phyloP scores from a whole-genome alignment of 345 rosid genomes.

The Eutrema japonicum region DNA sequence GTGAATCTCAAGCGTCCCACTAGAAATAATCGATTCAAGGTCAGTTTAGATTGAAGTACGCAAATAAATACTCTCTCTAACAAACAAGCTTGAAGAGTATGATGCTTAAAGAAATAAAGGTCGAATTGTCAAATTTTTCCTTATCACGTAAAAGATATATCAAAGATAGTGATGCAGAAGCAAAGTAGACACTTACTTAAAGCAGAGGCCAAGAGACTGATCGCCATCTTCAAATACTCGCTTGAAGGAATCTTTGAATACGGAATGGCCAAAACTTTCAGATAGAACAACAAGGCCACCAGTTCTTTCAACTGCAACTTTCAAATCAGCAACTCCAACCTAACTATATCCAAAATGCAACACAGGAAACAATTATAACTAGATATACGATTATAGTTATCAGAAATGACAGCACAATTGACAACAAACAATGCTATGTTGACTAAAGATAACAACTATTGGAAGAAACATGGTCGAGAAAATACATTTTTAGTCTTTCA shows the following conservation, averaged over 20 bases:
- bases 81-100: neutral
- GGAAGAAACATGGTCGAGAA: too few relatives aligned
- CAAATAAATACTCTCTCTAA: neutral
- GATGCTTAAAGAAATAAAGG: neutral
- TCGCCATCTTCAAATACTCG: constrained; percentile 76
- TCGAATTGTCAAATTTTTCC: neutral
- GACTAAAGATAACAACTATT: too few relatives aligned
- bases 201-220: constrained; percentile 82
- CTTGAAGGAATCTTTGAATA: constrained; percentile 70
- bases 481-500: too few relatives aligned
- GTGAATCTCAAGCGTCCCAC: constrained; percentile 82
- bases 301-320: constrained; percentile 75
- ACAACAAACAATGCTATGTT: too few relatives aligned
- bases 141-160: neutral
- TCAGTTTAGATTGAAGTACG: neutral
- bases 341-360: constrained; percentile 33
- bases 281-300: constrained; percentile 84
- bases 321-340: constrained; percentile 83
- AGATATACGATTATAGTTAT: neutral
- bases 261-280: constrained; percentile 84
- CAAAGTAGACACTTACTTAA: constrained; percentile 61
- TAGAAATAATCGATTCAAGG: constrained; percentile 39
- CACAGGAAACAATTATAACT: neutral
- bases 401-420: too few relatives aligned
- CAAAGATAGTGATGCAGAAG: neutral